Conservation (phyloP, 148 eudicot genomes). For the Heliamphora exappendiculata region DNA sequence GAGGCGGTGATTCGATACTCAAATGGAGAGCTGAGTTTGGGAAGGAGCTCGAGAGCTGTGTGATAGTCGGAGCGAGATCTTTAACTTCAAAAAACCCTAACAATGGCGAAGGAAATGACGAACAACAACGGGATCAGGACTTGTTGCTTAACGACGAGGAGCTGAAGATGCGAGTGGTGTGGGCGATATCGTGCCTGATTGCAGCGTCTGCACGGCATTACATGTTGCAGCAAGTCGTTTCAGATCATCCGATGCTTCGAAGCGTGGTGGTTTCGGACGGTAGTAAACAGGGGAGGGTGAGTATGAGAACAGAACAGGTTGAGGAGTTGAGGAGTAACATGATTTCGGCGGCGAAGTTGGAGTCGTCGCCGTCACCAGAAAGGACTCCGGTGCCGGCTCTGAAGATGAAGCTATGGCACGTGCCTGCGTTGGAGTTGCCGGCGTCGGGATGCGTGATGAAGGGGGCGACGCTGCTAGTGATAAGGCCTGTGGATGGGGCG, state of each 20-base stretch:
- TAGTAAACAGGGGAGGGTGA: slow-evolving; percentile 48
- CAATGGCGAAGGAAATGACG: not conserved
- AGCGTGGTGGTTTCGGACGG: slow-evolving; percentile 39
- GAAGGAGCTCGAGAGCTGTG: slow-evolving; percentile 46
- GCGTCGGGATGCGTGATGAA: slow-evolving; percentile 40
- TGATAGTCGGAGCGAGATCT: slow-evolving; percentile 43
- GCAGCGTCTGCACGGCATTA: slow-evolving; percentile 60
- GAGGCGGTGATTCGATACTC: slow-evolving; percentile 26
- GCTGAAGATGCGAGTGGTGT: slow-evolving; percentile 48
- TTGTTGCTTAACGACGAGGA: slow-evolving; percentile 29
- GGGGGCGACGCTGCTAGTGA: slow-evolving; percentile 61
- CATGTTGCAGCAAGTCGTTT: slow-evolving; percentile 38
- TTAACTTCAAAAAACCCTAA: not conserved
- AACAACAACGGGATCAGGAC: not conserved
- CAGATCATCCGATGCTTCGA: slow-evolving; percentile 20
- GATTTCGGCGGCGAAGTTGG: not conserved
- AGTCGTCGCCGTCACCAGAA: slow-evolving; percentile 7
- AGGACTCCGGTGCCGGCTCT: slow-evolving; percentile 23
- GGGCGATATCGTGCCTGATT: slow-evolving; percentile 60
- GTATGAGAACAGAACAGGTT: slow-evolving; percentile 40
- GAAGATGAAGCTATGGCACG: slow-evolving; percentile 58
- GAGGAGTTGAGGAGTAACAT: slow-evolving; percentile 26
- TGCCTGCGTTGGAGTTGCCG: slow-evolving; percentile 46
- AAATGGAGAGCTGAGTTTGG: slow-evolving; percentile 69
- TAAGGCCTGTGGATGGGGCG: slow-evolving; percentile 29